Evolutionary conservation across 1,284 basidiomycete species (phyloP).

Genomic region (Irpex rosettiformis): DNA sequence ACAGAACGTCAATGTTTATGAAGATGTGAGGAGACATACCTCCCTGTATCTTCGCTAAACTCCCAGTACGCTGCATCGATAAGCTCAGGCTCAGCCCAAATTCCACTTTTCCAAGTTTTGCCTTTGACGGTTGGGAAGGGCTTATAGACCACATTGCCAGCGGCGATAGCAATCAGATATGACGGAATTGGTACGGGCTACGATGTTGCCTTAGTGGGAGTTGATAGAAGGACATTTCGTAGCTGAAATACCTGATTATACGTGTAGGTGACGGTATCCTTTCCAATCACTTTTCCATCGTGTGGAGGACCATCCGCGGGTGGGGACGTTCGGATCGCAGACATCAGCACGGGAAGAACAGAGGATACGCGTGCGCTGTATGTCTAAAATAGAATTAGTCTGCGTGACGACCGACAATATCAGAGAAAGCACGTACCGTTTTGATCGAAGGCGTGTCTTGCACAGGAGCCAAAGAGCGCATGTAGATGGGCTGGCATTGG

Average conservation of each 20-base stretch:
- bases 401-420: no score
- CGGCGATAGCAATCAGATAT: slow-evolving; percentile 86
- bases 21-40: slow-evolving; percentile 34
- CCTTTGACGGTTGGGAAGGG: slow-evolving; percentile 60
- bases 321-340: slow-evolving; percentile 75
- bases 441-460: slow-evolving; percentile 80
- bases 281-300: slow-evolving; percentile 68
- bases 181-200: slow-evolving; percentile 83
- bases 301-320: slow-evolving; percentile 62
- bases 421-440: slow-evolving; percentile 43
- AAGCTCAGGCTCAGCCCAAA: slow-evolving; percentile 87
- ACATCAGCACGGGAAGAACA: slow-evolving; percentile 80
- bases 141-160: slow-evolving; percentile 75
- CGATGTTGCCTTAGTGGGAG: no score
- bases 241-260: slow-evolving; percentile 58
- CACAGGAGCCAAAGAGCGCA: slow-evolving; percentile 74
- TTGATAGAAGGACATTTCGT: background rate
- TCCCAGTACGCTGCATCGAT: slow-evolving; percentile 84
- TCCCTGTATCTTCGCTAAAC: slow-evolving; percentile 81
- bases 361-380: slow-evolving; percentile 77
- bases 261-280: slow-evolving; percentile 60
- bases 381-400: slow-evolving; percentile 40
- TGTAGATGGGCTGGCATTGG: slow-evolving; percentile 95
- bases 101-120: slow-evolving; percentile 75
- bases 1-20: background rate